Conservation (phyloP, 192 early-diverging fungal genomes). For the Coemansia sp. region DNA sequence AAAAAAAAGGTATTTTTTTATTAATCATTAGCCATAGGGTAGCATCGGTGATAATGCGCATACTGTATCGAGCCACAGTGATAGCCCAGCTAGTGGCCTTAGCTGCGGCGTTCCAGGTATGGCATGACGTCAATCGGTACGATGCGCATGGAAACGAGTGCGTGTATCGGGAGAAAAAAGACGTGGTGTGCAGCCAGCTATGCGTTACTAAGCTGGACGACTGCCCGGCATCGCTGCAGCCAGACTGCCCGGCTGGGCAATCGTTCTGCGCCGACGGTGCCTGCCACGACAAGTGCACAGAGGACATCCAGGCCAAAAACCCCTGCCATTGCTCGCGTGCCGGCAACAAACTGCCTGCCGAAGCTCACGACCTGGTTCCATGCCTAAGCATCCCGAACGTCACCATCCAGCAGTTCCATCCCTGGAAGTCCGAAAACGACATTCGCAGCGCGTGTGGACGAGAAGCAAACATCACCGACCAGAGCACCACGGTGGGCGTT, state of each 20-base stretch:
- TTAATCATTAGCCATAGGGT: too few species aligned
- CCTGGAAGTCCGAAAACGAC: slow-evolving; percentile 29
- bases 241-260: slow-evolving; percentile 36
- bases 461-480: slow-evolving; percentile 14
- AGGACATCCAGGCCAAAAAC: slow-evolving; percentile 17
- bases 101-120: slow-evolving; percentile 12
- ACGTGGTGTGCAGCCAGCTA: slow-evolving; percentile 43
- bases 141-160: slow-evolving; percentile 54
- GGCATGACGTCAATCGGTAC: slow-evolving; percentile 53
- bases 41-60: too few species aligned
- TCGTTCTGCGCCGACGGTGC: slow-evolving; percentile 54
- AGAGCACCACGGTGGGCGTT: slow-evolving; percentile 24
- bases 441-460: slow-evolving; percentile 36
- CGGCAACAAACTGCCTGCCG: slow-evolving; percentile 23
- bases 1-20: too few species aligned
- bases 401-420: slow-evolving; percentile 46
- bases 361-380: slow-evolving; percentile 16
- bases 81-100: too few species aligned
- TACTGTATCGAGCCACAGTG: too few species aligned
- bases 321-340: slow-evolving; percentile 47
- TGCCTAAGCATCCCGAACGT: slow-evolving; percentile 36
- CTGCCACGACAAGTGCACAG: slow-evolving; percentile 49
- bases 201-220: slow-evolving; percentile 34
- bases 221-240: slow-evolving; percentile 36
- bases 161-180: slow-evolving; percentile 27